Base-by-base conservation (phyloP, 2,329 filamentous ascomycete genomes). In the Cadophora sp. region DNA sequence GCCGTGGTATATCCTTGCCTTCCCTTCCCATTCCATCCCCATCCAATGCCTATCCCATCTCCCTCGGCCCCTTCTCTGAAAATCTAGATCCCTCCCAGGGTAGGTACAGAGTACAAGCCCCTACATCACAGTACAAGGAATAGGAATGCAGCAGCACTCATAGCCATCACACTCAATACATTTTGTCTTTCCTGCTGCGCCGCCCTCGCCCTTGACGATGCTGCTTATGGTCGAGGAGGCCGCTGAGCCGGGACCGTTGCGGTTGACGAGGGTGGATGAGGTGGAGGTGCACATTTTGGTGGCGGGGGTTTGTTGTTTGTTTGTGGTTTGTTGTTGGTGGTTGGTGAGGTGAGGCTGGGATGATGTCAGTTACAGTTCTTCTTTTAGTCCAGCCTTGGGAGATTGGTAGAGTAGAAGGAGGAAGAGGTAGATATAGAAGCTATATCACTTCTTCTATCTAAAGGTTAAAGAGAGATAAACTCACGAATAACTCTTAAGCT, bases 141-240 rank as follows among this genome's bases (percentile, higher is more conserved):
- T 81, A 0, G 82, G 81, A 66, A 87, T 84, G 73, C 84, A 87
- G 75, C 84, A 87, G 75, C 84, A 87, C 60, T 84, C 79, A 70
- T 79, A 82, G 45, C 81, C 83, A 69, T 81, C 83, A 71, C 83
- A 85, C 72, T 84, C 80, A 68, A 85, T 78, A 72, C 83, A 85
- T 66, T 80, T 81, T 1, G 82, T 83, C 74, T 82, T 80, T 50
- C 78, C 79, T 39, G 78, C 80, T 0, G 78, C 74, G 2, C 76
- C 77, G 48, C 77, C 78, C 58, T 80, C 80, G 8, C 82, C 81
- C 78, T 86, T 86, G 71, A 85, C 74, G 73, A 87, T 83, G 72
- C 77, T 82, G 70, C 82, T 81, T 68, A 83, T 80, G 61, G 82
- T 83, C 53, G 82, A 83, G 1, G 81, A 78, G 39, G 83, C 83